phyloP scores from a whole-genome alignment of 2,329 filamentous ascomycete genomes.

The Elsinoe australis region DNA sequence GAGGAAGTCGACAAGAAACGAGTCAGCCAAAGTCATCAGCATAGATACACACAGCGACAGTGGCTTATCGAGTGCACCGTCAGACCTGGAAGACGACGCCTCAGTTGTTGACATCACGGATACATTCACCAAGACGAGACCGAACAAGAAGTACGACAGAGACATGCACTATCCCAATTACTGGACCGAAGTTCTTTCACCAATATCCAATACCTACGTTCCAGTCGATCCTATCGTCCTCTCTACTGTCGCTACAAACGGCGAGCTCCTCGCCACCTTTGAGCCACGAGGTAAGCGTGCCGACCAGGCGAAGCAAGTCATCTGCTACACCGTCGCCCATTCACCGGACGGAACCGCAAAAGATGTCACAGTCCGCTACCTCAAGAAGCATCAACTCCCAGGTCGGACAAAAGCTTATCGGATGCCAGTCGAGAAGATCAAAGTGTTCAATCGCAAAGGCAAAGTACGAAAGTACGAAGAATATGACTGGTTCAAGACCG shows the following conservation, averaged over 20 bases:
- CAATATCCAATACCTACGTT: conserved; percentile 68
- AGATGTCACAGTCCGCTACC: conserved; percentile 86
- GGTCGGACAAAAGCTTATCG: conserved; percentile 84
- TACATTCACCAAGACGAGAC: conserved; percentile 36
- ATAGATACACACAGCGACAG: conserved; percentile 43
- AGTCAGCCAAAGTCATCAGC: conserved; percentile 27
- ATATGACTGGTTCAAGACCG: conserved; percentile 80
- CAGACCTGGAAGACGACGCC: conserved; percentile 37
- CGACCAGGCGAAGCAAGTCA: conserved; percentile 78
- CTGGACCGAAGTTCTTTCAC: conserved; percentile 85
- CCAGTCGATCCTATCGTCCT: conserved; percentile 68
- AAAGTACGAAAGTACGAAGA: conserved; percentile 69
- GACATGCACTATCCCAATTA: conserved; percentile 82
- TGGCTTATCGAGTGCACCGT: conserved; percentile 36
- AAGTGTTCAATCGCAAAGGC: conserved; percentile 67
- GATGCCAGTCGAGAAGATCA: conserved; percentile 69
- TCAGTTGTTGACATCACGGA: conserved; percentile 52
- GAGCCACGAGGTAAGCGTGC: conserved; percentile 78
- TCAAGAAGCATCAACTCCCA: conserved; percentile 72
- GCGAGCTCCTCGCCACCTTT: conserved; percentile 64
- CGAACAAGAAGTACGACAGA: conserved; percentile 52
- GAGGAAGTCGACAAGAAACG: conserved; percentile 20
- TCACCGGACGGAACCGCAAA: conserved; percentile 82
- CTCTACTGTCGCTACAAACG: conserved; percentile 62
- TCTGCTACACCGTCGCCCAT: conserved; percentile 80